phyloP scores from a whole-genome alignment of 768 basidiomycete species.

The Kwoniella shandongensis region DNA sequence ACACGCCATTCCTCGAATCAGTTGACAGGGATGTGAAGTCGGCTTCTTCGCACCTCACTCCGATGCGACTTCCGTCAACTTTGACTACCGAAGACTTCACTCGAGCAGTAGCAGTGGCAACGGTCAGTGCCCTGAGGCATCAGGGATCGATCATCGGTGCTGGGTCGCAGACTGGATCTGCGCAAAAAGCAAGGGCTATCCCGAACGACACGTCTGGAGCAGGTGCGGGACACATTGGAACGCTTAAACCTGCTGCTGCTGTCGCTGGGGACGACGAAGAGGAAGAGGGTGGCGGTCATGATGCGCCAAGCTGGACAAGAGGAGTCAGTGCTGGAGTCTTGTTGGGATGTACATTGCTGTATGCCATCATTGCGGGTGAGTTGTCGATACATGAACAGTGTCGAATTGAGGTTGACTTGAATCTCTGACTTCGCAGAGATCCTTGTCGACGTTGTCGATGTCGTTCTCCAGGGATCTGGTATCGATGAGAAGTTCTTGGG shows the following conservation, averaged over 20 bases:
- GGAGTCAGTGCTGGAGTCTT: slow-evolving; percentile 84
- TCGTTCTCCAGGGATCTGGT: slow-evolving; percentile 81
- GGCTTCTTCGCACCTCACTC: slow-evolving; percentile 33
- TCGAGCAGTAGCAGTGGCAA: slow-evolving; percentile 88
- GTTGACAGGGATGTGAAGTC: slow-evolving; percentile 33
- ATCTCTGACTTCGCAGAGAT: slow-evolving; percentile 63
- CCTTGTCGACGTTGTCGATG: slow-evolving; percentile 91
- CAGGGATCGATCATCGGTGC: slow-evolving; percentile 57
- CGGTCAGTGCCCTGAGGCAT: slow-evolving; percentile 83
- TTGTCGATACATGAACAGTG: slow-evolving; percentile 15
- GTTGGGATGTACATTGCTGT: slow-evolving; percentile 82
- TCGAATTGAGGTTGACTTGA: neutral
- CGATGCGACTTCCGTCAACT: slow-evolving; percentile 60
- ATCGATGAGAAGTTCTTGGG: slow-evolving; percentile 98
- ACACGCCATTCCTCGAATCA: slow-evolving; percentile 47
- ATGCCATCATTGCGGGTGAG: slow-evolving; percentile 92
- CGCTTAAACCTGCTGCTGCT: slow-evolving; percentile 28
- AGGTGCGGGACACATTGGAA: neutral
- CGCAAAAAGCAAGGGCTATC: slow-evolving; percentile 17
- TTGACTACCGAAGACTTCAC: slow-evolving; percentile 87
- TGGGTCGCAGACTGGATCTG: slow-evolving; percentile 52
- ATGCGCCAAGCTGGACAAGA: slow-evolving; percentile 95
- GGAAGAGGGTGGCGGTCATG: slow-evolving; percentile 74
- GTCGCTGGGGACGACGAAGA: slow-evolving; percentile 58
- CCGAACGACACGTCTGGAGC: neutral